Base-by-base conservation (phyloP, 2,329 filamentous ascomycete genomes). In the Microcyclospora tardicrescens region DNA sequence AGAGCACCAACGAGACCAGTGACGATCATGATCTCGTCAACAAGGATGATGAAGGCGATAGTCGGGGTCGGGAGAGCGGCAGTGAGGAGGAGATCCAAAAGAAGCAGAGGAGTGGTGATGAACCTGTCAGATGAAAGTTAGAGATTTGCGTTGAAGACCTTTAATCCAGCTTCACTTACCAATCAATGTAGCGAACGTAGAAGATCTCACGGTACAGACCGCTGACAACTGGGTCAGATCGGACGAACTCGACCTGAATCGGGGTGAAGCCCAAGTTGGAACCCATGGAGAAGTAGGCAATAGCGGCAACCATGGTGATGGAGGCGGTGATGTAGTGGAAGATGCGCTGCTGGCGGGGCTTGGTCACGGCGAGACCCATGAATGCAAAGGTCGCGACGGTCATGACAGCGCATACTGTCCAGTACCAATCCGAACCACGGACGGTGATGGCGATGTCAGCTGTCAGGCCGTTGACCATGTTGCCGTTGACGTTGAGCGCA, bases 251-350 rank as follows among this genome's bases (percentile, higher is more conserved):
- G 30, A 77, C 76, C n/a, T 62, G 52, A 47, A 81, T 77, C 0
- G 75, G 71, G 2, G 71, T 69, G 57, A 72, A 77, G 28, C 77
- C 77, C 1, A 81, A 62, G 50, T 78, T 75, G 9, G 74, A 72
- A n/a, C 67, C 77, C 75, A 81, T 78, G 45, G 71, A 66, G 60
- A 76, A 81, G 61, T 81, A 80, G 11, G 75, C 67, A 46, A 81
- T 74, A 30, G 68, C 63, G 2, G 75, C 72, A 6, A 76, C 68
- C 41, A 75, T 65, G 24, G 72, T 72, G 41, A 78, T 70, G 10
- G 60, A 59, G 1, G 73, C 71, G 1, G 73, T 76, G 51, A 79
- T 72, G 62, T 79, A 78, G 60, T 79, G 73, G 60, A 79, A 79
- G 35, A 78, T 54, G 15, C 75, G 72, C 37, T 77, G 64, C 11